Conservation (phyloP, 768 basidiomycete species). For the Boletus patriciae region DNA sequence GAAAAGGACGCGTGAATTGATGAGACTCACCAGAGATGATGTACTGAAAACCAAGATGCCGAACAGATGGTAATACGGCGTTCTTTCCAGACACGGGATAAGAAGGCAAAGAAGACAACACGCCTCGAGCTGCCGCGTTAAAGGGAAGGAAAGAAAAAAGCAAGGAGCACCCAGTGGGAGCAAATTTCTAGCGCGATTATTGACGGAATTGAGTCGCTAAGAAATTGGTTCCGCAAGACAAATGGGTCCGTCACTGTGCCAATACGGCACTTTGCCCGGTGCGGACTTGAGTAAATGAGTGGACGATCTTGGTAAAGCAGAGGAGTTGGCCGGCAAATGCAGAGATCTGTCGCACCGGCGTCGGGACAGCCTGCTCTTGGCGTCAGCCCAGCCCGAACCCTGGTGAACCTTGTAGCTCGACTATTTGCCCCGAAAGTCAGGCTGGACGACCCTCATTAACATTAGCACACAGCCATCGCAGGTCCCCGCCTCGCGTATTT, state of each 20-base stretch:
- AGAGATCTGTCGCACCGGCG: slow-evolving; percentile 18
- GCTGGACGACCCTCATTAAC: slow-evolving; percentile 33
- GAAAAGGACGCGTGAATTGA: slow-evolving; percentile 32
- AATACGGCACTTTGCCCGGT: slow-evolving; percentile 31
- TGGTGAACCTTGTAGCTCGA: slow-evolving; percentile 28
- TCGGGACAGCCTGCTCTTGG: slow-evolving; percentile 27
- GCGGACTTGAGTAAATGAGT: slow-evolving; percentile 29
- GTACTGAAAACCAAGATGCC: slow-evolving; percentile 29
- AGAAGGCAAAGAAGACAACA: slow-evolving; percentile 26
- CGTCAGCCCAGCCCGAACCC: slow-evolving; percentile 31
- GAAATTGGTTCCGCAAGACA: slow-evolving; percentile 36
- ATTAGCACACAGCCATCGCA: slow-evolving; percentile 40
- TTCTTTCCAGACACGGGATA: slow-evolving; percentile 20
- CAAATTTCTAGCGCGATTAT: slow-evolving; percentile 36
- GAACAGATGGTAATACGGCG: slow-evolving; percentile 15
- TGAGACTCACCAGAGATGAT: slow-evolving; percentile 35
- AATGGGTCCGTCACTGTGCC: slow-evolving; percentile 32
- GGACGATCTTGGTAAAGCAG: slow-evolving; percentile 22
- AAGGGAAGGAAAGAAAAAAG: slow-evolving; percentile 31
- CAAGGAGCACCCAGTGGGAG: slow-evolving; percentile 30
- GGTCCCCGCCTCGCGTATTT: slow-evolving; percentile 41
- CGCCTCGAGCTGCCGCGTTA: slow-evolving; percentile 26
- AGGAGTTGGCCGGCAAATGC: slow-evolving; percentile 14
- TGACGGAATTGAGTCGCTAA: slow-evolving; percentile 40
- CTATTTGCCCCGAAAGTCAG: slow-evolving; percentile 36